Base-by-base conservation (phyloP, 139 green algal genomes). In the Medakamo hakoo region DNA sequence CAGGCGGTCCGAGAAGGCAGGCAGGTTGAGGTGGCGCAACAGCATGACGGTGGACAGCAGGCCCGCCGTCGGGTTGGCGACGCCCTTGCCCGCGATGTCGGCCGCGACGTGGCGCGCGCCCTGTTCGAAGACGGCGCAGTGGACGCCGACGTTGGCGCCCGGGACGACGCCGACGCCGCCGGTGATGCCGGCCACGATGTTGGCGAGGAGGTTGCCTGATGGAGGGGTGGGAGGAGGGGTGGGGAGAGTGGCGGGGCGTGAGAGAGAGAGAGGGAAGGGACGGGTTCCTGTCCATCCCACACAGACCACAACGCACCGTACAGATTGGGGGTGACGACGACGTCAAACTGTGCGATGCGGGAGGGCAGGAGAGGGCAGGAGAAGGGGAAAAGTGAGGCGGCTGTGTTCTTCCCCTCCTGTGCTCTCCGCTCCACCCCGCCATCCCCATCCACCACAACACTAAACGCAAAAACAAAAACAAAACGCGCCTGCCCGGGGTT, bases 281-380 rank as follows among this genome's bases (percentile, higher is more conserved):
- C n/a, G n/a, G n/a, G n/a, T n/a, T n/a, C n/a, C n/a, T n/a, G n/a
- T n/a, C n/a, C n/a, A n/a, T n/a, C n/a, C n/a, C n/a, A n/a, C n/a
- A n/a, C n/a, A n/a, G n/a, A n/a, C n/a, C n/a, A n/a, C n/a, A n/a
- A n/a, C n/a, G 96, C 90, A 24, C 90, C 90, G 62, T 96, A 95
- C 64, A 96, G 79, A 82, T 97, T 96, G 59, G 90, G 89, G 86
- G 95, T 97, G 23, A 90, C 76, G 74, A 97, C 80, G 48, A 97
- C 90, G 69, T 97, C 89, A 74, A 95, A 97, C n/a, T n/a, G n/a
- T n/a, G n/a, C n/a, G n/a, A n/a, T n/a, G n/a, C n/a, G n/a, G n/a
- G n/a, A n/a, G n/a, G n/a, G n/a, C n/a, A n/a, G n/a, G n/a, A n/a
- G n/a, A n/a, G n/a, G n/a, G n/a, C n/a, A n/a, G n/a, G n/a, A n/a